Base-by-base conservation (phyloP, 2,329 filamentous ascomycete species). In the Pseudopyricularia cyperi region DNA sequence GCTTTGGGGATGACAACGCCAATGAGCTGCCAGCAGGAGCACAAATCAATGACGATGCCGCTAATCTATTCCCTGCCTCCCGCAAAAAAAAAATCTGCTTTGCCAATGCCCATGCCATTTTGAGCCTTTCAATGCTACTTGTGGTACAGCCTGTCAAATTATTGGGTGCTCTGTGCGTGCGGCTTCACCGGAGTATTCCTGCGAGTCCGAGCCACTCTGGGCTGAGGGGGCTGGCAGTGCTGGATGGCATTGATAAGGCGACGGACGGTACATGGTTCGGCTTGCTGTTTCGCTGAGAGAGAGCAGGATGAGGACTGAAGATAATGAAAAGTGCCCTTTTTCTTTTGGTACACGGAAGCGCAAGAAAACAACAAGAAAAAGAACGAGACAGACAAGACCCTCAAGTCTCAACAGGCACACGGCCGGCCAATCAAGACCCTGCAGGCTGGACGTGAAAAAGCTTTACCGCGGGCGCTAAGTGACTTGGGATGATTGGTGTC, bases 1-100 rank as follows among this genome's bases (percentile, higher is more conserved):
- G n/a, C n/a, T n/a, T n/a, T n/a, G n/a, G n/a, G n/a, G n/a, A 19
- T 42, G 22, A 42, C 19, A n/a, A 42, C 19, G 17, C 37, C 37
- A 42, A 42, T 42, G 17, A 12, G 17, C 19, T 39, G n/a, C 15
- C 15, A 39, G 19, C 35, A 19, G 15, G 15, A 17, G 19, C 15
- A 17, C 51, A 53, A 46, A 53, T 55, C 55, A 48, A 59, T 59
- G 58, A 60, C 57, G 58, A 57, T 55, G 35, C 48, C 50, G 48
- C 15, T 55, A 60, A 57, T 59, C 32, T 58, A 50, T 52, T 42
- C 7, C 37, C 37, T 42, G 37, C 14, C 12, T 42, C 37, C 22
- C 17, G 3, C 11, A 42, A 42, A 4, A 11, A 42, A 19, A 11
- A 19, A 19, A 42, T n/a, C 37, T 19, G 19, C 17, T 19, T 42